These are phyloP conservation scores for Magnaporthiopsis rhizophila DNA, from an alignment of 2,329 filamentous ascomycete species.

Conservation along the genomic window DNA sequence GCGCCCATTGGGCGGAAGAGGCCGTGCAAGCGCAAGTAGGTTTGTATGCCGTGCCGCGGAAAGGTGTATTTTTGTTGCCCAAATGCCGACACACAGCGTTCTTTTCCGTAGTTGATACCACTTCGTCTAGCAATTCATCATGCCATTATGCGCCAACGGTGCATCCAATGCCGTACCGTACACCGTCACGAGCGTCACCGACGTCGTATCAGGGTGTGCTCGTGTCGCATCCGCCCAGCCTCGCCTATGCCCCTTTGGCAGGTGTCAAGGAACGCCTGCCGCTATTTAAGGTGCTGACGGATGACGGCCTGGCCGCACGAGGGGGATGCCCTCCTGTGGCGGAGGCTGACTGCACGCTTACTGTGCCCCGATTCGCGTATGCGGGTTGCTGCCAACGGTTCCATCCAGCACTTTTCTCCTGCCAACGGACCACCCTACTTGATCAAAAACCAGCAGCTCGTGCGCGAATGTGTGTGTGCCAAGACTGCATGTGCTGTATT, in stretches of 20 bases:
- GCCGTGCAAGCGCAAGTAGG: neutral
- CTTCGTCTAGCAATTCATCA: too few species aligned
- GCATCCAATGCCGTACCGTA: too few species aligned
- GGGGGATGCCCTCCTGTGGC: neutral
- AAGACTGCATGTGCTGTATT: neutral
- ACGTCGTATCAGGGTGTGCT: too few species aligned
- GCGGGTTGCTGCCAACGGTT: neutral
- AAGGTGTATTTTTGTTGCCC: neutral
- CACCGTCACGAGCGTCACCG: too few species aligned
- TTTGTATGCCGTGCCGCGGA: neutral
- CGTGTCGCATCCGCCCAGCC: neutral
- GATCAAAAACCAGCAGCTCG: too few species aligned
- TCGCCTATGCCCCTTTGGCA: neutral
- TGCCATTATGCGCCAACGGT: too few species aligned
- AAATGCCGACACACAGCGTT: too few species aligned
- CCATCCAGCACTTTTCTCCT: too few species aligned
- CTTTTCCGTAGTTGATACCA: too few species aligned
- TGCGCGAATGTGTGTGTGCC: neutral
- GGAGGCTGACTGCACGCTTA: neutral
- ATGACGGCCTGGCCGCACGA: too few species aligned
- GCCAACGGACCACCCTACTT: too few species aligned
- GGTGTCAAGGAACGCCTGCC: neutral
- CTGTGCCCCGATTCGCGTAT: neutral
- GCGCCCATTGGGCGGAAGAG: conserved; percentile 25
- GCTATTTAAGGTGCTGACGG: too few species aligned